phyloP scores from a whole-genome alignment of 2,329 filamentous ascomycete genomes.

The Cadophora malorum region DNA sequence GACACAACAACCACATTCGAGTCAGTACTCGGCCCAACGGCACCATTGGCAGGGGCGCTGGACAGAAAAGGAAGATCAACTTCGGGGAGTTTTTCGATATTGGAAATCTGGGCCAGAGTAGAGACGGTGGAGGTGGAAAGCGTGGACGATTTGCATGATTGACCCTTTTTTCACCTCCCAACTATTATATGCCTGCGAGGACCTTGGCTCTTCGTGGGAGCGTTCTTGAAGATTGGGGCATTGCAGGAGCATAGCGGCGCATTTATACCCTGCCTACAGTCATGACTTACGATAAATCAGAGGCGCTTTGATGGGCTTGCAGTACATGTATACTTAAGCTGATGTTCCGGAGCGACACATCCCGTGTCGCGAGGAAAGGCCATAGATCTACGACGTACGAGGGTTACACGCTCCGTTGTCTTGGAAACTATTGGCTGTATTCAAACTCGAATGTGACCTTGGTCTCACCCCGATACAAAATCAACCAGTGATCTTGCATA shows the following conservation, averaged over 20 bases:
- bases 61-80: conserved; percentile 75
- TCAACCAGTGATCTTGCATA: neutral
- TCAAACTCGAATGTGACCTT: neutral
- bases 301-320: neutral
- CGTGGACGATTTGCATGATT: conserved; percentile 43
- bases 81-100: conserved; percentile 79
- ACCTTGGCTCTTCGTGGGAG: too few relatives aligned
- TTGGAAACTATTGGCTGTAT: neutral
- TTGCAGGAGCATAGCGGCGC: conserved; percentile 9
- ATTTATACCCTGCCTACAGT: conserved; percentile 4
- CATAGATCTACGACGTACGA: neutral
- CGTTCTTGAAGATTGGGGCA: conserved; percentile 5
- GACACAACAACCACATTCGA: conserved; percentile 41
- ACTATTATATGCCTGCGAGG: conserved; percentile 17
- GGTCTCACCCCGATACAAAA: neutral
- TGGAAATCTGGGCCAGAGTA: conserved; percentile 65
- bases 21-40: conserved; percentile 33
- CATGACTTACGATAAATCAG: neutral
- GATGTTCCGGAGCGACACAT: neutral
- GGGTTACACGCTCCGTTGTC: neutral
- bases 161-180: neutral
- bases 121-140: conserved; percentile 56
- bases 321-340: neutral
- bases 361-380: neutral
- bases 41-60: conserved; percentile 65